Evolutionary conservation across 2,329 filamentous ascomycete genomes (phyloP).

Genomic region (Ceratocystis harringtonii): DNA sequence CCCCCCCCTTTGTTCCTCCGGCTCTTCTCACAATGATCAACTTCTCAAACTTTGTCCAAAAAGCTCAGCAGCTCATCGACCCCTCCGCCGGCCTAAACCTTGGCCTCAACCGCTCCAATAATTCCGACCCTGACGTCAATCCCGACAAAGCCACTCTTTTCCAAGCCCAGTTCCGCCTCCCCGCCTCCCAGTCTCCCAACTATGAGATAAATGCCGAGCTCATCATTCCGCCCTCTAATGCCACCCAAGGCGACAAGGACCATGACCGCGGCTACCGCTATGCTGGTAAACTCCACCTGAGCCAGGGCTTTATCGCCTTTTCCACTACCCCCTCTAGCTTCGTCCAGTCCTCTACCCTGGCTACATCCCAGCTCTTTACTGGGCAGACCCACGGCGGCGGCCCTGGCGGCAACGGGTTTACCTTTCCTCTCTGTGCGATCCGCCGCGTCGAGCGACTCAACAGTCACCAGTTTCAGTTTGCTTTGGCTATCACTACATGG

Average conservation of each 20-base stretch:
- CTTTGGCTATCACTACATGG: slow-evolving; percentile 89
- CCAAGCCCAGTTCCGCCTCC: slow-evolving; percentile 90
- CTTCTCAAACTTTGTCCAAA: slow-evolving; percentile 72
- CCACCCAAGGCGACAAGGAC: slow-evolving; percentile 50
- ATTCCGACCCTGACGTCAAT: slow-evolving; percentile 59
- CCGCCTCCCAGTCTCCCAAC: slow-evolving; percentile 77
- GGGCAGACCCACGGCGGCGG: slow-evolving; percentile 88
- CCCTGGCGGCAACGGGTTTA: slow-evolving; percentile 90
- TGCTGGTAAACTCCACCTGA: slow-evolving; percentile 80
- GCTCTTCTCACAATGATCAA: slow-evolving; percentile 38
- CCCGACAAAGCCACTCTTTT: slow-evolving; percentile 88
- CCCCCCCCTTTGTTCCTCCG: slow-evolving; percentile 1
- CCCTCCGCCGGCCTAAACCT: slow-evolving; percentile 52
- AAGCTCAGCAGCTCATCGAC: slow-evolving; percentile 90
- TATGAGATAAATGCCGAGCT: slow-evolving; percentile 96
- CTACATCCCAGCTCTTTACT: slow-evolving; percentile 69
- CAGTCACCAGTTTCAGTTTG: slow-evolving; percentile 84
- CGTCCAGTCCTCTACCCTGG: slow-evolving; percentile 60
- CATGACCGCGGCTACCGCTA: slow-evolving; percentile 71
- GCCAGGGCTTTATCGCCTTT: slow-evolving; percentile 91
- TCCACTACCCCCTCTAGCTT: slow-evolving; percentile 88
- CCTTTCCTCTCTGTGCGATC: slow-evolving; percentile 80
- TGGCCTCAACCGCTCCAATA: slow-evolving; percentile 33
- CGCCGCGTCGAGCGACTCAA: slow-evolving; percentile 83
- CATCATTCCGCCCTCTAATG: slow-evolving; percentile 62